phyloP scores from a whole-genome alignment of 2,329 filamentous ascomycete species.

The Neofusicoccum ribis region DNA sequence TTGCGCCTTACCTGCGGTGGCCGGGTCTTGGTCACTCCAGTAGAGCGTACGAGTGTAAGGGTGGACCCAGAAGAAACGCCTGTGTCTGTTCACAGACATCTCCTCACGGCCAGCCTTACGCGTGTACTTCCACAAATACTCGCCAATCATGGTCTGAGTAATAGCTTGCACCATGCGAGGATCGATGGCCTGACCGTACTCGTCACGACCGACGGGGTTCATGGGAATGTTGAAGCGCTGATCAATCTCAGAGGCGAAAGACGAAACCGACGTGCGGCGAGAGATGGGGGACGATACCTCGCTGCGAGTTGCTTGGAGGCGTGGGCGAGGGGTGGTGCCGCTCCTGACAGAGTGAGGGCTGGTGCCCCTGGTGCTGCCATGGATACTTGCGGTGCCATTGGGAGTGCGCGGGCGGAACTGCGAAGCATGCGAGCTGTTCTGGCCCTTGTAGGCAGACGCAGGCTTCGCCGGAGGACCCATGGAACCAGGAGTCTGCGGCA shows the following conservation, averaged over 20 bases:
- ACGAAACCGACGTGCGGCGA: constrained; percentile 85
- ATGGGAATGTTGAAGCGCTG: constrained; percentile 77
- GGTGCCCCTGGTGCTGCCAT: constrained; percentile 43
- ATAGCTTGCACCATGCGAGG: constrained; percentile 99
- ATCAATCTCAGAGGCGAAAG: constrained; percentile 92
- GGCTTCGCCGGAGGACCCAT: constrained; percentile 89
- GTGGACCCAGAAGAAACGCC: constrained; percentile 98
- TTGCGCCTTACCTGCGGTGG: constrained; percentile 73
- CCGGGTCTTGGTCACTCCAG: constrained; percentile 91
- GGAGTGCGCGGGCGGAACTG: constrained; percentile 40
- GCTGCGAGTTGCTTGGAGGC: constrained; percentile 47
- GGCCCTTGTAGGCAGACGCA: constrained; percentile 67
- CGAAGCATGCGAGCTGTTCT: constrained; percentile 26
- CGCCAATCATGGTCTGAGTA: constrained; percentile 98
- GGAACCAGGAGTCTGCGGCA: constrained; percentile 37
- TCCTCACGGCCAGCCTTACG: constrained; percentile 87
- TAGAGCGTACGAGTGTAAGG: constrained; percentile 95
- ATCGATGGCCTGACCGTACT: constrained; percentile 62
- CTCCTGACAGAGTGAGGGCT: constrained; percentile 40
- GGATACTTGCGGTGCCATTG: constrained; percentile 31
- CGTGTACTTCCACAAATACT: constrained; percentile 99
- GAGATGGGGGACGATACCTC: constrained; percentile 54
- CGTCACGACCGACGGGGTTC: constrained; percentile 15
- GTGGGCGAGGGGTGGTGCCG: constrained; percentile 60
- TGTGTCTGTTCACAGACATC: constrained; percentile 85